Evolutionary conservation across 1,284 basidiomycete genomes (phyloP).

Genomic region (Leccinum cinnamomeum): DNA sequence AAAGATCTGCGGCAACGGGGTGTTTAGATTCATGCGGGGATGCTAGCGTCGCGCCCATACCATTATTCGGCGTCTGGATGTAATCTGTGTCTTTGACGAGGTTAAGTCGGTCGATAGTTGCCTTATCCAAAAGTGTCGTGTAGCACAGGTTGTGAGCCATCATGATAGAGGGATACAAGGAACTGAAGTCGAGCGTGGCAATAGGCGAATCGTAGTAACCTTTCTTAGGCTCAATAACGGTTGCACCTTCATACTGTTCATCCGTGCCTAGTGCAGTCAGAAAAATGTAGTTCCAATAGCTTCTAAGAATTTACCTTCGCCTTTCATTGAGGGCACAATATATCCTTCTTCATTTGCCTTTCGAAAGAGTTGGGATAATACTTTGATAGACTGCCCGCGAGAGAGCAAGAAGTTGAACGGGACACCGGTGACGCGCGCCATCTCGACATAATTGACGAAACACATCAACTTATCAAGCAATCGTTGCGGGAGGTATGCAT

Average conservation of each 20-base stretch:
- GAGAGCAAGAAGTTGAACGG: conserved; percentile 93
- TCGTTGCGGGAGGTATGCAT: conserved; percentile 93
- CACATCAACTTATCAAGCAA: conserved; percentile 97
- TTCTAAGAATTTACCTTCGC: conserved; percentile 59
- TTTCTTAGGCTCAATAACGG: conserved; percentile 92
- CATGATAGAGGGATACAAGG: conserved; percentile 98
- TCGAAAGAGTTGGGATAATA: conserved; percentile 89
- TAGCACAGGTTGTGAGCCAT: conserved; percentile 99
- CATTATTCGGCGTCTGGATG: conserved; percentile 89
- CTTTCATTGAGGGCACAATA: conserved; percentile 78
- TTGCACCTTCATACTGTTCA: conserved; percentile 96
- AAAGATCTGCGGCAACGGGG: conserved; percentile 65
- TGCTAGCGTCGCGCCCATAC: conserved; percentile 39
- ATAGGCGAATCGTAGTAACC: conserved; percentile 95
- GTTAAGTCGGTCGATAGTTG: conserved; percentile 71
- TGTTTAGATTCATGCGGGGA: not conserved
- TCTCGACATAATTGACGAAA: conserved; percentile 94
- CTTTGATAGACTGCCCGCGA: conserved; percentile 95
- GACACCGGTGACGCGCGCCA: conserved; percentile 96
- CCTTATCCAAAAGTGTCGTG: conserved; percentile 84
- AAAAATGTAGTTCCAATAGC: not conserved
- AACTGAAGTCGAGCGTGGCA: conserved; percentile 95
- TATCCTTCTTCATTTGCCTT: conserved; percentile 88
- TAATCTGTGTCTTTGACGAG: conserved; percentile 88
- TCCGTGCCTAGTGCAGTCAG: conserved; percentile 61